phyloP scores from a whole-genome alignment of 1,139 yeast genomes.

The Debaryomyces fabryi region DNA sequence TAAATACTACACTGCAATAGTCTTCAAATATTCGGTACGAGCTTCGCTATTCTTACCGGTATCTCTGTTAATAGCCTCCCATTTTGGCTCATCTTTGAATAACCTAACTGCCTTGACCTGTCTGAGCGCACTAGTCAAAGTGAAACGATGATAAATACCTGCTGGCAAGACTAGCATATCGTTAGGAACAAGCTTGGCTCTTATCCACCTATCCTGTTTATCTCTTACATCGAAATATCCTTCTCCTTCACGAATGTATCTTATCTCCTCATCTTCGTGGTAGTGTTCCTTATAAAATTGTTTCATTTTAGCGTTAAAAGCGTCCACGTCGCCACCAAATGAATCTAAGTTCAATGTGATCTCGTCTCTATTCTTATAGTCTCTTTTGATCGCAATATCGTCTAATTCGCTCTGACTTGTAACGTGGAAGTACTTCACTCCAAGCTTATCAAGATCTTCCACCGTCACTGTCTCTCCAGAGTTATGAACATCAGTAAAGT shows the following conservation, averaged over 20 bases:
- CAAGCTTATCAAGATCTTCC: conserved; percentile 57
- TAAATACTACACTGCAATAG: conserved; percentile 25
- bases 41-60: conserved; percentile 32
- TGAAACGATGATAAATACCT: conserved; percentile 91
- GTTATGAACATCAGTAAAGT: conserved; percentile 74
- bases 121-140: conserved; percentile 60
- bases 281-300: conserved; percentile 83
- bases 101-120: conserved; percentile 78
- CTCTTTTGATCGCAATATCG: conserved; percentile 64
- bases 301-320: conserved; percentile 65
- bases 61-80: conserved; percentile 83
- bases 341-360: conserved; percentile 62
- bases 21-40: conserved; percentile 33
- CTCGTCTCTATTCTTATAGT: conserved; percentile 79
- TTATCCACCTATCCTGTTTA: conserved; percentile 72
- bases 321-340: conserved; percentile 63
- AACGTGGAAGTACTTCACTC: conserved; percentile 68
- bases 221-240: conserved; percentile 91
- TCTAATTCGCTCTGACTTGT: conserved; percentile 61
- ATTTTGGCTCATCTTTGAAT: conserved; percentile 93
- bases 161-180: conserved; percentile 84
- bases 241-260: conserved; percentile 85
- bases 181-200: conserved; percentile 62
- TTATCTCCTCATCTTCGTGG: conserved; percentile 96
- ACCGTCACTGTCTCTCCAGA: conserved; percentile 60